A percentile compares a stretch with the other conserved stretches of the same genome.
These are phyloP conservation scores for Colletotrichum gloeosporioides DNA, from an alignment of 2,329 filamentous ascomycete species.

Conservation along the genomic window DNA sequence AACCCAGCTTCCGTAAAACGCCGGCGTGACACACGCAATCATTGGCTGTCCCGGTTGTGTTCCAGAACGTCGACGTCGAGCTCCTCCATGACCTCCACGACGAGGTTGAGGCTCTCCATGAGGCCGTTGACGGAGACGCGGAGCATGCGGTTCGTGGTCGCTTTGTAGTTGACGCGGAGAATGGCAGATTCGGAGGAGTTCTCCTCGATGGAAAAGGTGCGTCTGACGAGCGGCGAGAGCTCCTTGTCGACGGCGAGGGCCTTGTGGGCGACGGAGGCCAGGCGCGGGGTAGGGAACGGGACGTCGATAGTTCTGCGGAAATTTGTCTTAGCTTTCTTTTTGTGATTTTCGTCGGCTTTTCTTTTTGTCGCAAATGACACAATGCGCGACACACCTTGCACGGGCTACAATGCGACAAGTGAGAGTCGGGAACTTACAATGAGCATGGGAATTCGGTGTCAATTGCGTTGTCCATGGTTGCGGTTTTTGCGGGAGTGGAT, in stretches of 20 bases:
- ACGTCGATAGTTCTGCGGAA: constrained; percentile 63
- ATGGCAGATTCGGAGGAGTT: constrained; percentile 43
- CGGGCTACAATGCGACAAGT: neutral
- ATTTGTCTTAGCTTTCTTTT: constrained; percentile 20
- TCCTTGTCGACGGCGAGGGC: constrained; percentile 87
- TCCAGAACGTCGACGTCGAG: constrained; percentile 83
- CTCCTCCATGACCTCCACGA: constrained; percentile 89
- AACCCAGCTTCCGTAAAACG: neutral
- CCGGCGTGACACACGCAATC: neutral
- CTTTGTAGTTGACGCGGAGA: constrained; percentile 78
- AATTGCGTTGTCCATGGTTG: constrained; percentile 38
- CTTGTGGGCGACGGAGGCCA: constrained; percentile 77
- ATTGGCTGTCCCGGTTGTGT: neutral
- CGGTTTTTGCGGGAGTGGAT: neutral
- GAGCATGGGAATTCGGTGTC: constrained; percentile 66
- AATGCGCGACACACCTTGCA: neutral
- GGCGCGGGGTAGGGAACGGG: constrained; percentile 80
- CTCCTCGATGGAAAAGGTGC: constrained; percentile 65
- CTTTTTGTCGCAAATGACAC: neutral
- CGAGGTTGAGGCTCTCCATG: constrained; percentile 86
- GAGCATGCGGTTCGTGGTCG: constrained; percentile 95
- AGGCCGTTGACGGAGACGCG: constrained; percentile 96
- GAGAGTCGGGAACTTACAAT: constrained; percentile 56
- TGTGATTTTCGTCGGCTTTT: neutral
- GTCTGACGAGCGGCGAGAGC: constrained; percentile 81